Conservation (phyloP, 805 yeast species). For the Yarrowia yakushimensis region DNA sequence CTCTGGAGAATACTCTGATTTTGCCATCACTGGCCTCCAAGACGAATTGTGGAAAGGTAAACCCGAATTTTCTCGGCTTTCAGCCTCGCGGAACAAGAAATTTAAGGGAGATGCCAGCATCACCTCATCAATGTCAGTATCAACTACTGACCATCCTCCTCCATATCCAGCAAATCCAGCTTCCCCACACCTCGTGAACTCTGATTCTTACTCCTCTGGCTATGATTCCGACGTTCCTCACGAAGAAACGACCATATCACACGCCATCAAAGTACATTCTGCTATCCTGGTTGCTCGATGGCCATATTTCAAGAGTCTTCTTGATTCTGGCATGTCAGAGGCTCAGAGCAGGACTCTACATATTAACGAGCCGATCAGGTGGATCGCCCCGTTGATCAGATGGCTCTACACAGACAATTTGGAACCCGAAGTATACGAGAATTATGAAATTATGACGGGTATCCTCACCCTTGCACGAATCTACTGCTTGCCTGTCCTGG, state of each 20-base stretch:
- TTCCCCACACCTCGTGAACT: not conserved
- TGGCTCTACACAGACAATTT: not conserved
- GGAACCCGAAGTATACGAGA: not conserved
- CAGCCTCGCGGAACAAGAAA: not conserved
- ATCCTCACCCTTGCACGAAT: not conserved
- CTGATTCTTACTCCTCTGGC: not conserved
- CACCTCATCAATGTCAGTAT: not conserved
- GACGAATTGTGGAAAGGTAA: not conserved
- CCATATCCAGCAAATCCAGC: not conserved
- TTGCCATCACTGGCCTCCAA: not conserved
- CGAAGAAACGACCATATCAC: not conserved
- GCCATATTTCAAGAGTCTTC: constrained; percentile 2
- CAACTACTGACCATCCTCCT: not conserved
- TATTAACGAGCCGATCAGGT: constrained; percentile 3
- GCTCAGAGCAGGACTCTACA: not conserved
- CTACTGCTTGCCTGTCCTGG: not conserved
- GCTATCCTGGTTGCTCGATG: not conserved
- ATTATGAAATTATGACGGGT: not conserved
- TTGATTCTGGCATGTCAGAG: constrained; percentile 10
- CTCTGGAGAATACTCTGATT: not conserved
- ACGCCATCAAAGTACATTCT: not conserved
- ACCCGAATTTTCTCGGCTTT: not conserved
- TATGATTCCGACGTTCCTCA: not conserved
- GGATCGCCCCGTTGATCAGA: not conserved
- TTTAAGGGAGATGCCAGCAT: not conserved